Base-by-base conservation (phyloP, 495 filamentous ascomycete species). In the Saxophila tyrrhenica region DNA sequence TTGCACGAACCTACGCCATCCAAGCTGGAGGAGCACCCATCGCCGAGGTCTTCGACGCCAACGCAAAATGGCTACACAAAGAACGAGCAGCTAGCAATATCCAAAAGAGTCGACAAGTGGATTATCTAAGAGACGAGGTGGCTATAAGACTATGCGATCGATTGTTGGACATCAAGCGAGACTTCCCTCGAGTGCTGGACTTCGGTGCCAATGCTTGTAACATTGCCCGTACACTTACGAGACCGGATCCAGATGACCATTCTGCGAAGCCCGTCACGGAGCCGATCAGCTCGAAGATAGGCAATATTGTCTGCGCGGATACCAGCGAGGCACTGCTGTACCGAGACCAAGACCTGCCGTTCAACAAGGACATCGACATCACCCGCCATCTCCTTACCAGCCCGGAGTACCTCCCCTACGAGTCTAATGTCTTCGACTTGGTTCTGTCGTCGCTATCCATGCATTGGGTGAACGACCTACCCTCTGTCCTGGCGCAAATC, bases 391-490 rank as follows among this genome's bases (percentile, higher is more conserved):
- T 91, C 9, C 73, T 94, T 2, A 67, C 73, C 0, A 70, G 80
- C 39, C 75, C 85, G 56, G 86, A 94, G 55, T 71, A 79, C 55
- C 73, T 95, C 1, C 88, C 91, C 0, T 95, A 87, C 70, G 76
- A 74, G 20, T 69, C 83, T n/a, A 75, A 82, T 59, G 77, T 78
- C 19, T 95, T 96, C 69, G 87, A 95, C 70, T 83, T 92, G 32
- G 86, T 95, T 2, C 72, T 99, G 24, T 88, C 83, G 62, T 90
- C 84, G 42, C 72, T 94, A 55, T 87, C 82, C 29, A 78, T 99
- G 66, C 94, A 99, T 70, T 99, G 94, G 94, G 83, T 95, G 70
- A 99, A 99, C 69, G 86, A 99, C 65, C 78, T 99, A 8, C 92
- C 94, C 0, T 83, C 81, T 2, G 71, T 91, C 2, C 78, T 99